Evolutionary conservation across 495 filamentous ascomycete genomes (phyloP), one percentile per base, ranked within the genome.

Genomic region (Collariella sp.): DNA sequence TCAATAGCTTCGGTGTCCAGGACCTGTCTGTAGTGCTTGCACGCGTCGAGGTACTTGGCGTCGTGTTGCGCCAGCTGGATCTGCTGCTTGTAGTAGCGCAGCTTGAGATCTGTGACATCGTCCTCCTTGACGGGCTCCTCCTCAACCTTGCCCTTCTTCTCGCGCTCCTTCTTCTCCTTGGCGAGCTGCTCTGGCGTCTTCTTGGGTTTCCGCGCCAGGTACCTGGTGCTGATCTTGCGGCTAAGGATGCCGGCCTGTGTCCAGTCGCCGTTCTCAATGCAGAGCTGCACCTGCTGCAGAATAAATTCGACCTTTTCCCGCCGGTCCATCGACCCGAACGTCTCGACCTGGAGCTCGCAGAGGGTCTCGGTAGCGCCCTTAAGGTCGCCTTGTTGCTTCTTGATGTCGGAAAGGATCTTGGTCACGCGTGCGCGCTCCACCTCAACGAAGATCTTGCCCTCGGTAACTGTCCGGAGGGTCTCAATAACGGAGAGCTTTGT

Each of bases 371-470:
- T 85, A 6, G 93, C 94, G 13, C 87, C 84, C 63, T 85, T 87
- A 55, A 95, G 78, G 63, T 98, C 89, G 47, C 91, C 91, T 71
- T 96, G 88, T 46, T 84, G 70, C 68, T 95, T 95, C 78, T 95
- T 96, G 78, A 98, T 96, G 70, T 96, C 82, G 45, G 93, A 95
- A 16, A 98, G 77, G 56, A 95, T 93, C 60, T 85, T 86, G 54
- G 93, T 98, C 45, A 97, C 85, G 62, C 94, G 88, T 60, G 93
- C 93, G 56, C 93, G 82, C 75, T 98, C 93, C 20, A 98, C 93
- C 77, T 98, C 93, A 62, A 98, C 91, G 62, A 97, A 98, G 63
- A 98, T 97, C 88, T 98, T 98, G 72, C 93, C 93, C 70, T 98
- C 93, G 22, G 93, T 98, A 56, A 98, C 91, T 29, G 93, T 96